A percentile compares a stretch with the other conserved stretches of the same genome.
phyloP scores from a whole-genome alignment of 495 filamentous ascomycete species.

The Entonaema liquescens region DNA sequence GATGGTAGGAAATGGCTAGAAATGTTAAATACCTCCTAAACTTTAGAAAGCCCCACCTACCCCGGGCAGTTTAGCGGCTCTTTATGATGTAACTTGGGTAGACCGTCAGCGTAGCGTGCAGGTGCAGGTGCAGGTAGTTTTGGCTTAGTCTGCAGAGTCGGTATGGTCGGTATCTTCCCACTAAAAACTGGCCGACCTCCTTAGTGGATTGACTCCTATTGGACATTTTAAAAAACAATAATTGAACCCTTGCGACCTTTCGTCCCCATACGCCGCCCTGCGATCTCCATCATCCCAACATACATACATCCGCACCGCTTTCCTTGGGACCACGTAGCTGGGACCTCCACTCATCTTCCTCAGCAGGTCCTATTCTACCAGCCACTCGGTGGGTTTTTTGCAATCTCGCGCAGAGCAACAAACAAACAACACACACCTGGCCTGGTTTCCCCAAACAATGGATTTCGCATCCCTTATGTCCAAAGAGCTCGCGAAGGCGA shows the following conservation, averaged over 20 bases:
- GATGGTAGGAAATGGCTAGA: neutral
- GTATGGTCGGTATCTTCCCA: constrained; percentile 17
- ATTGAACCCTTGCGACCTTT: neutral
- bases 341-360: neutral
- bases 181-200: constrained; percentile 10
- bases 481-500: constrained; percentile 84
- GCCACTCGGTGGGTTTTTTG: neutral
- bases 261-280: neutral
- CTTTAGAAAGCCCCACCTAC: constrained; percentile 19
- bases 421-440: too few relatives aligned
- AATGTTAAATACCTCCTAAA: constrained; percentile 6
- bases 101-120: neutral
- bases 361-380: neutral
- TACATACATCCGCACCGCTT: neutral
- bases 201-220: neutral
- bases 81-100: constrained; percentile 12
- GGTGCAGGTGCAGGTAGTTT: too few relatives aligned
- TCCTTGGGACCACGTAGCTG: constrained; percentile 1
- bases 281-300: neutral
- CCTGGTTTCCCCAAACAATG: constrained; percentile 62
- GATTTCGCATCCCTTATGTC: constrained; percentile 94
- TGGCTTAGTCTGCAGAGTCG: neutral
- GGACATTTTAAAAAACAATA: neutral
- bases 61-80: constrained; percentile 21
- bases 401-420: neutral